Base-by-base conservation (phyloP, 495 filamentous ascomycete species). In the Hypoxylon cercidicola region DNA sequence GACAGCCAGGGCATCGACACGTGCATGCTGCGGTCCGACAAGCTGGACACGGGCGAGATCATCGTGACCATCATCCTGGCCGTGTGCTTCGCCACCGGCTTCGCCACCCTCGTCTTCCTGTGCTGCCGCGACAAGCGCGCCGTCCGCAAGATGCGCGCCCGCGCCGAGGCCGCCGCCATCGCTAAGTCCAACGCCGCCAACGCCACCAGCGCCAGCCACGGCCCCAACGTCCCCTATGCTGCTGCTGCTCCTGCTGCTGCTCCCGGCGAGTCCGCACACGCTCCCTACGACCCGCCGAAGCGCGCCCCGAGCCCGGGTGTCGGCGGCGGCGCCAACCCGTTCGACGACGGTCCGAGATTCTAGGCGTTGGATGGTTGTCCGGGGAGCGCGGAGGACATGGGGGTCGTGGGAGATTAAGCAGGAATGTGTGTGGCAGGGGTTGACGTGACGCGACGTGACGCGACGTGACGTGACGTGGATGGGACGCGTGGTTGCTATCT, bases 21-120 rank as follows among this genome's bases (percentile, higher is more conserved):
- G 15, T 85, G 83, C 78, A 81, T 84, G 76, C 66, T 68, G 60
- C 71, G 72, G 34, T 45, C 77, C 10, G 66, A 79, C 62, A 3
- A 9, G 3, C 72, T 82, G 8, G 70, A 63, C 54, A 53, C 69
- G 0, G 73, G 67, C 15, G 80, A 75, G 20, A 72, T 78, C 56
- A 61, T 83, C 66, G 73, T 82, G 47, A 75, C 78, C 51, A 69
- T 80, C 55, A 55, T 76, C 66, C 78, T 84, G 11, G 78, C 66
- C 23, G 23, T 64, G 13, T 69, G 57, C 43, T 48, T 81, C 44
- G 69, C 51, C 43, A 41, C 67, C 19, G 49, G 62, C 32, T 52
- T 79, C 51, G 60, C 65, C 16, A 59, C 58, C 30, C 50, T 83
- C 23, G 74, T 79, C 56, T 72, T 79, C 74, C 53, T 80, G 34